Conservation (phyloP, 2,329 filamentous ascomycete species). For the Fusarium decemcellulare region DNA sequence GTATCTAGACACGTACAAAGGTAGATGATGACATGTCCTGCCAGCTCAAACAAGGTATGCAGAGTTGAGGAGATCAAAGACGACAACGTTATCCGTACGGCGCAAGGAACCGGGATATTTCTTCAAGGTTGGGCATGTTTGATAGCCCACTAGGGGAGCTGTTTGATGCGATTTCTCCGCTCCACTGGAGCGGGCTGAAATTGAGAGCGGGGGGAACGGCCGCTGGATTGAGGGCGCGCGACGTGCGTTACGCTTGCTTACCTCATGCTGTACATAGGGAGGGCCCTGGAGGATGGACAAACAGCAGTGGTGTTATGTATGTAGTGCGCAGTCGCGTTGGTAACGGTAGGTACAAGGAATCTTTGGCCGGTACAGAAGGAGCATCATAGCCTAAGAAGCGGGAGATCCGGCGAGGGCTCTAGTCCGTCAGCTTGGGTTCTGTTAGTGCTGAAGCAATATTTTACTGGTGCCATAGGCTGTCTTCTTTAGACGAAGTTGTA, state of each 20-base stretch:
- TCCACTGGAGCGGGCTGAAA: slow-evolving; percentile 42
- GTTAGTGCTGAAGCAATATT: background rate
- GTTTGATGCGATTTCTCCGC: slow-evolving; percentile 21
- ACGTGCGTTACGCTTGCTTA: slow-evolving; percentile 12
- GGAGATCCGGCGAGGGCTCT: background rate
- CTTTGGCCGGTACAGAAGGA: background rate
- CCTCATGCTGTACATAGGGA: slow-evolving; percentile 1
- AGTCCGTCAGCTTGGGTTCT: slow-evolving; percentile 1
- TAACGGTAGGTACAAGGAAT: slow-evolving; percentile 4
- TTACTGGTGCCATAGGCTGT: slow-evolving; percentile 2
- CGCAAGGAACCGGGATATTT: slow-evolving; percentile 5
- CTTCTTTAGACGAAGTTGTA: background rate
- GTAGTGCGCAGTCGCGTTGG: slow-evolving; percentile 3
- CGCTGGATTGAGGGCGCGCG: slow-evolving; percentile 47
- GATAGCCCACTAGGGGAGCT: slow-evolving; percentile 2
- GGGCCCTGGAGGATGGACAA: background rate
- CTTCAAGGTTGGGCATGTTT: slow-evolving; percentile 22
- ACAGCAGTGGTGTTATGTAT: slow-evolving; percentile 3
- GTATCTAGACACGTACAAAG: background rate
- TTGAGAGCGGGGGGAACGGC: slow-evolving; percentile 42
- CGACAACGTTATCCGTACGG: background rate
- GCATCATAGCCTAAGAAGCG: background rate
- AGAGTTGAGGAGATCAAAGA: slow-evolving; percentile 5
- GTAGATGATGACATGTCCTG: background rate
- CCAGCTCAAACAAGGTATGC: background rate